phyloP scores from a whole-genome alignment of 1,284 basidiomycete genomes.

The Cryptococcus wingfieldii region DNA sequence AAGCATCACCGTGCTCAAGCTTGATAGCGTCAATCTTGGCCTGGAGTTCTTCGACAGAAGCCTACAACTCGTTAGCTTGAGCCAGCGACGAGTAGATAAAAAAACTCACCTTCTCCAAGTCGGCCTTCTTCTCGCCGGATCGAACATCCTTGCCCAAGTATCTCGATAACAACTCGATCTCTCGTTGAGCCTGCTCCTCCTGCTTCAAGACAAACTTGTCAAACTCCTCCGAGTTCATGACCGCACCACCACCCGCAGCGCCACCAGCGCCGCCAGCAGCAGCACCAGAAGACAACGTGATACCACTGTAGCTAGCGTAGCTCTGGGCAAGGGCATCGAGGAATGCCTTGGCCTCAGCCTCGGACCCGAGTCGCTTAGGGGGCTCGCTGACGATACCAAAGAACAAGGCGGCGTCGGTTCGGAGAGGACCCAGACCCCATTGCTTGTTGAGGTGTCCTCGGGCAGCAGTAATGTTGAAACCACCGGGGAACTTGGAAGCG shows the following conservation, averaged over 20 bases:
- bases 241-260: slow-evolving; percentile 65
- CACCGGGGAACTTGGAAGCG: slow-evolving; percentile 96
- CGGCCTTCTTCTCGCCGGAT: slow-evolving; percentile 81
- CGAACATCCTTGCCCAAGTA: slow-evolving; percentile 92
- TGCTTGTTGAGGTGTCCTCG: slow-evolving; percentile 82
- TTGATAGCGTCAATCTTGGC: slow-evolving; percentile 71
- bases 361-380: slow-evolving; percentile 84
- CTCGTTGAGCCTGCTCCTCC: slow-evolving; percentile 83
- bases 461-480: slow-evolving; percentile 93
- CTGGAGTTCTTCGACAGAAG: slow-evolving; percentile 61
- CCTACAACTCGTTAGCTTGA: slow-evolving; percentile 9
- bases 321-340: slow-evolving; percentile 76
- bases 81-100: background rate
- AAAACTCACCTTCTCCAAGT: slow-evolving; percentile 64
- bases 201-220: slow-evolving; percentile 92
- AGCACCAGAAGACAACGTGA: slow-evolving; percentile 68
- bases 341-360: slow-evolving; percentile 90
- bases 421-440: slow-evolving; percentile 87
- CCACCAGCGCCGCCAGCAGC: slow-evolving; percentile 60
- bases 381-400: slow-evolving; percentile 90
- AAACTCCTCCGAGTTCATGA: slow-evolving; percentile 98
- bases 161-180: slow-evolving; percentile 93
- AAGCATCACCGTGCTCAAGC: slow-evolving; percentile 80
- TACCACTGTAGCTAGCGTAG: slow-evolving; percentile 83
- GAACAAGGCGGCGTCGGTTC: slow-evolving; percentile 86